phyloP scores from a whole-genome alignment of 2,329 filamentous ascomycete species.

The Cladophialophora exuberans region DNA sequence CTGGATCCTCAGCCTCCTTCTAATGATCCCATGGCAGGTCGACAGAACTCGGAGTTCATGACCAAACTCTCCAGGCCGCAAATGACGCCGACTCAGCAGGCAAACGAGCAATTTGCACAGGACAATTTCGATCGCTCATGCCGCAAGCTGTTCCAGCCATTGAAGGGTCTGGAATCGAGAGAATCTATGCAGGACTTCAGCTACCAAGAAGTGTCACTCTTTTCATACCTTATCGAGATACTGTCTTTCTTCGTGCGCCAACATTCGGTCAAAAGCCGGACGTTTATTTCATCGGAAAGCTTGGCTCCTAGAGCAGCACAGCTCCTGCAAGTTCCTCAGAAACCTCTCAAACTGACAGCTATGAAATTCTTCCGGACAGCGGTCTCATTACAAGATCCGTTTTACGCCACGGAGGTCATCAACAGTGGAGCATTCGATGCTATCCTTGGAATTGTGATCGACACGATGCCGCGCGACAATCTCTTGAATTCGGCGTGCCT shows the following conservation, averaged over 20 bases:
- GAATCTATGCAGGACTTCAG: conserved; percentile 68
- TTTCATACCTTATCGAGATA: conserved; percentile 88
- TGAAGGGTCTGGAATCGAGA: conserved; percentile 72
- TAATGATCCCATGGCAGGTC: conserved; percentile 58
- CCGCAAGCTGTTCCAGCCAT: conserved; percentile 79
- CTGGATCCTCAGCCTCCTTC: conserved; percentile 71
- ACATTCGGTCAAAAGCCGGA: conserved; percentile 83
- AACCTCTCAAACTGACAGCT: conserved; percentile 87
- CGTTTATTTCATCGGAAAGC: conserved; percentile 80
- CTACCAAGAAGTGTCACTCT: conserved; percentile 85
- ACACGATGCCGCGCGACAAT: conserved; percentile 90
- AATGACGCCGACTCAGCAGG: conserved; percentile 69
- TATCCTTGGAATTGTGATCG: conserved; percentile 79
- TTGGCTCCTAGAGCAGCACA: conserved; percentile 79
- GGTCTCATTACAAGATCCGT: conserved; percentile 83
- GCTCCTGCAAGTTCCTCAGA: conserved; percentile 80
- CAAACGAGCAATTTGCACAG: conserved; percentile 73
- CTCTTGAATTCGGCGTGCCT: conserved; percentile 90
- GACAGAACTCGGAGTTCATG: conserved; percentile 65
- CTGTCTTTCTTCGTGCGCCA: conserved; percentile 92
- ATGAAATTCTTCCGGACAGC: conserved; percentile 92
- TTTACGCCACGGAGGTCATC: conserved; percentile 83
- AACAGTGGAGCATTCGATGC: conserved; percentile 76
- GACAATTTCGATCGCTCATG: conserved; percentile 90
- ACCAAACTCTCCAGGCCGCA: conserved; percentile 62